Percentiles rank a stretch among this genome's conserved stretches.
Conservation (phyloP, 2,329 filamentous ascomycete species). For the Chalaropsis thielavioides region DNA sequence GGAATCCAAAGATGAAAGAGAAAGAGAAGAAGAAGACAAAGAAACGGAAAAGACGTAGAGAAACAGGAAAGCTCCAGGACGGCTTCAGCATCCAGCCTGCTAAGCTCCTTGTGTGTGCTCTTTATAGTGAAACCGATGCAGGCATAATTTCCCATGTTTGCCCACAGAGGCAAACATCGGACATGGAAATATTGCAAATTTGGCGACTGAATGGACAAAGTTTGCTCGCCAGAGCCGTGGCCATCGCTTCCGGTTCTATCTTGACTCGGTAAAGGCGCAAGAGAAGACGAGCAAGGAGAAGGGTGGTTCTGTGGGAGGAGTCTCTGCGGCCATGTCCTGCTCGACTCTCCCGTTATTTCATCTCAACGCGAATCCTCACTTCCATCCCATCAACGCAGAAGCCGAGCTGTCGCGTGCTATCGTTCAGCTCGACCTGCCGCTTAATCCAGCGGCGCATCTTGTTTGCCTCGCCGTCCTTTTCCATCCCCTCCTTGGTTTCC, state of each 20-base stretch:
- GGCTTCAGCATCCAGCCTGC: background rate
- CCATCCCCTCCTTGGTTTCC: conserved; percentile 23
- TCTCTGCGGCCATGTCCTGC: background rate
- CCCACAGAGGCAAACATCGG: background rate
- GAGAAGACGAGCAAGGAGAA: background rate
- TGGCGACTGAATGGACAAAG: background rate
- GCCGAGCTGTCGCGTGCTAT: conserved; percentile 67
- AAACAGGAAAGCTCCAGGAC: background rate
- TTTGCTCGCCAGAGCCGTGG: background rate
- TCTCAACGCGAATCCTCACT: conserved; percentile 49
- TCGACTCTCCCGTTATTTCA: background rate
- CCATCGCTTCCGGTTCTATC: background rate
- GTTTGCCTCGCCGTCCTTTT: conserved; percentile 21
- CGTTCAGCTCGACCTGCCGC: conserved; percentile 63
- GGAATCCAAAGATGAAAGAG: background rate
- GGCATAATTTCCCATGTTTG: background rate
- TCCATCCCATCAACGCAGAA: conserved; percentile 66
- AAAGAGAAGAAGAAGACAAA: background rate
- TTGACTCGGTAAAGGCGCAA: background rate
- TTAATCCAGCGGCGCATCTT: conserved; percentile 51
- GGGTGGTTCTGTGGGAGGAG: background rate
- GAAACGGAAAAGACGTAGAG: background rate
- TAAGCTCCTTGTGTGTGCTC: background rate
- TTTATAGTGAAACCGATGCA: background rate
- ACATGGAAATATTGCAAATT: background rate